Conservation (phyloP, 129 eudicot species). For the Ambrosia artemisiifolia region DNA sequence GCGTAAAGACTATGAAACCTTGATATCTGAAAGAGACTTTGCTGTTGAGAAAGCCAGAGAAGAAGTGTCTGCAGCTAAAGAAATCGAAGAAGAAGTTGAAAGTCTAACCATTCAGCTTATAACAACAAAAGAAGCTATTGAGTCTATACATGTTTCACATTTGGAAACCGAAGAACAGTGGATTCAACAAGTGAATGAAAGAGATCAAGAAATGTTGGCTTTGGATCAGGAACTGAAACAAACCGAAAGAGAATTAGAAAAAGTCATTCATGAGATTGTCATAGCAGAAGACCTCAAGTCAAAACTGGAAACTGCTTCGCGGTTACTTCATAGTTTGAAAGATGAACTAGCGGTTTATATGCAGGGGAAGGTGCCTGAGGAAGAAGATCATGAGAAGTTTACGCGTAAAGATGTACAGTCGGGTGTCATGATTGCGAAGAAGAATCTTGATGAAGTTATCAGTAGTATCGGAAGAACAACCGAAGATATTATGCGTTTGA, state of each 20-base stretch:
- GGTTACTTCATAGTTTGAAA: constrained; percentile 53
- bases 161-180: constrained; percentile 87
- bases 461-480: constrained; percentile 50
- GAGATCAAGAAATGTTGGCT: constrained; percentile 51
- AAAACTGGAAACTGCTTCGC: constrained; percentile 60
- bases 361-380: constrained; percentile 55
- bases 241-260: constrained; percentile 70
- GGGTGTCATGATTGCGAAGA: constrained; percentile 43
- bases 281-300: constrained; percentile 56
- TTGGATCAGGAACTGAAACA: constrained; percentile 65
- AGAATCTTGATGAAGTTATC: constrained; percentile 74
- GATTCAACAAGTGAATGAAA: constrained; percentile 52
- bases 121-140: constrained; percentile 72
- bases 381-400: constrained; percentile 28
- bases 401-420: constrained; percentile 51
- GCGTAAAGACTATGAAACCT: constrained; percentile 42
- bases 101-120: constrained; percentile 78
- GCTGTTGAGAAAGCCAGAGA: constrained; percentile 65
- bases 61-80: constrained; percentile 57
- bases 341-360: constrained; percentile 73
- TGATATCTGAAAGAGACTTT: constrained; percentile 51
- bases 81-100: constrained; percentile 70
- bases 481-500: constrained; percentile 57
- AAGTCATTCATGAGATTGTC: constrained; percentile 37
- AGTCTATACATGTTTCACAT: constrained; percentile 78